Evolutionary conservation across 352 stramenopile genomes (phyloP).

Genomic region (Phytophthora ramorum): DNA sequence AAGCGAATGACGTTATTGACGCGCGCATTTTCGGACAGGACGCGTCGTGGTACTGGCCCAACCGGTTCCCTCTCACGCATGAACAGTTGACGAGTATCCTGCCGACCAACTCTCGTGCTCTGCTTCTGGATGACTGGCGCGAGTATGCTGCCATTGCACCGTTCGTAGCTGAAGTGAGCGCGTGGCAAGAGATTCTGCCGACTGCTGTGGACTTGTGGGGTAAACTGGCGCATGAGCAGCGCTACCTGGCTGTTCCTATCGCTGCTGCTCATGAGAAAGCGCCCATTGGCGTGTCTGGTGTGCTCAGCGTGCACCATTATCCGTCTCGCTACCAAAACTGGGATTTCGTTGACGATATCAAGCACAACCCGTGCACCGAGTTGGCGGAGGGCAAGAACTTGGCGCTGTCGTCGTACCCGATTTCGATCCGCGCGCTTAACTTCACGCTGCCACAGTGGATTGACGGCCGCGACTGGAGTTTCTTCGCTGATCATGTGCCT

Average conservation of each 20-base stretch:
- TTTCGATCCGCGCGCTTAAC: constrained; percentile 75
- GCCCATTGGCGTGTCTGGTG: constrained; percentile 68
- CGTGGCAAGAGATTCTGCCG: constrained; percentile 60
- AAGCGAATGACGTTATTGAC: constrained; percentile 74
- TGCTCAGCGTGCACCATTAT: constrained; percentile 82
- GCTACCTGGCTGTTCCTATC: constrained; percentile 74
- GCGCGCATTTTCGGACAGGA: constrained; percentile 74
- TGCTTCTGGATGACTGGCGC: constrained; percentile 70
- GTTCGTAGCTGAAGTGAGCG: constrained; percentile 67
- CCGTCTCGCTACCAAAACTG: constrained; percentile 88
- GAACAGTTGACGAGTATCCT: constrained; percentile 48
- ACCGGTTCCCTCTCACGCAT: constrained; percentile 46
- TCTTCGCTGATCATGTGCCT: constrained; percentile 68
- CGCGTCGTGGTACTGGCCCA: constrained; percentile 81
- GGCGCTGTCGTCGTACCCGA: constrained; percentile 75
- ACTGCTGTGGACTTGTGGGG: constrained; percentile 56
- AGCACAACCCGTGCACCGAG: constrained; percentile 78
- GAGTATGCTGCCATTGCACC: constrained; percentile 74
- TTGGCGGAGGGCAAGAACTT: constrained; percentile 37
- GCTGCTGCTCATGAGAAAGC: constrained; percentile 64
- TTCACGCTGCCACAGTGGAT: constrained; percentile 83
- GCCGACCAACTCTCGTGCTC: constrained; percentile 46
- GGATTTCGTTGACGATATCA: constrained; percentile 86
- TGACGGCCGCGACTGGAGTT: constrained; percentile 77
- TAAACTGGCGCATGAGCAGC: constrained; percentile 57